These are phyloP conservation scores for Leersia perrieri DNA, from an alignment of 176 grass and related monocot species.

Conservation along the genomic window DNA sequence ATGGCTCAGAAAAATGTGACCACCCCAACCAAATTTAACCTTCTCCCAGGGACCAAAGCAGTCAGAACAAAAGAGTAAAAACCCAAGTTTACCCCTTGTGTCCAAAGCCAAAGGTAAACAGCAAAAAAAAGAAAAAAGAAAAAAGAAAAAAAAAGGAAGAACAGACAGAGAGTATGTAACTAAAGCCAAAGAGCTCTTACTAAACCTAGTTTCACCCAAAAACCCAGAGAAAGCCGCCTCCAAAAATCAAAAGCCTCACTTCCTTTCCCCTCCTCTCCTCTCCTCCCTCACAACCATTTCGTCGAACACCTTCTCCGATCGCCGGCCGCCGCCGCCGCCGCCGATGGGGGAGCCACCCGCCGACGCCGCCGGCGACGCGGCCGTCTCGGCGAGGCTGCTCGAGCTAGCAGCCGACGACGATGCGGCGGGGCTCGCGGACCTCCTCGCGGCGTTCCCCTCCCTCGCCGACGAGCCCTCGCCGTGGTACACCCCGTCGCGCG, in stretches of 20 bases:
- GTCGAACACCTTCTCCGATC: constrained; percentile 46
- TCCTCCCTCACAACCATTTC: constrained; percentile 7
- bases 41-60: not conserved
- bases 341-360: constrained; percentile 28
- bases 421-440: constrained; percentile 11
- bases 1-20: not conserved
- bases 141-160: not conserved
- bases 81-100: not conserved
- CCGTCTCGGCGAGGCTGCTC: constrained; percentile 32
- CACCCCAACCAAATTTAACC: not conserved
- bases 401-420: constrained; percentile 61
- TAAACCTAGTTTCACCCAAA: constrained; percentile 46
- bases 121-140: too few species aligned
- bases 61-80: not conserved
- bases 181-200: not conserved
- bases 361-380: not conserved
- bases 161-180: not conserved
- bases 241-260: not conserved
- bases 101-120: too few species aligned
- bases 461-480: constrained; percentile 47
- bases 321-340: constrained; percentile 23
- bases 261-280: constrained; percentile 14
- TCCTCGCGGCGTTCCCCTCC: constrained; percentile 34
- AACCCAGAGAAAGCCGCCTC: constrained; percentile 20
- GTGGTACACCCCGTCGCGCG: constrained; percentile 55